Evolutionary conservation across 176 grass and related monocot species (phyloP), one percentile per base, ranked within the genome.

Genomic region (Panicum miliaceum): DNA sequence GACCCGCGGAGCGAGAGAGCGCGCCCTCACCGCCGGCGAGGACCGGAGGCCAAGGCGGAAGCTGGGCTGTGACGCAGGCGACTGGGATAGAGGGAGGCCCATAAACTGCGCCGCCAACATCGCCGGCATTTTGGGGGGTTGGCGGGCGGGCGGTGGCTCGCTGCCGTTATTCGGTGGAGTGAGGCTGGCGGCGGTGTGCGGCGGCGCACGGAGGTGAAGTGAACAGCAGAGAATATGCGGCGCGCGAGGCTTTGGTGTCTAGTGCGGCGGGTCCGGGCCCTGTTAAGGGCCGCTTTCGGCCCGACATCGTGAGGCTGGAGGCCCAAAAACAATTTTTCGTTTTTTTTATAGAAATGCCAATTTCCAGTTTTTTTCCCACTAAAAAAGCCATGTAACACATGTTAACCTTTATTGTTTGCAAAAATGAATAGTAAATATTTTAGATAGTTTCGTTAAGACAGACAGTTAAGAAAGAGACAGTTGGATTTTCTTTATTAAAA

Each of bases 121-220:
- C 57, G 79, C 18, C 66, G 84, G 53, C 84, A 86, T 90, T 90
- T 78, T 59, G 12, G 36, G 47, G 45, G 42, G 22, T 18, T 36
- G 47, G 35, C 25, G 20, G 10, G 25, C 12, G 41, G 43, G 25
- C 45, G 7, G 70, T 8, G 40, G 38, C 37, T 77, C 3, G 76
- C 78, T 68, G 63, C 47, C 62, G 78, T 68, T 80, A 22, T 64
- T 64, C 76, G 26, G 62, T 41, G 64, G 64, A 68, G 51, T 23
- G 47, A 63, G 19, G 64, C 20, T 68, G 64, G 78, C 64, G 78
- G 78, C 78, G 64, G 47, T 11, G 61, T 66, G 36, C 62, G 22
- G 63, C 78, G 74, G 74, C 74, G 63, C 2, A 37, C 64, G 35
- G 78, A 57, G n/a, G 63, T 58, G 46, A 52, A 73, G 70, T 16